Evolutionary conservation across 1,284 basidiomycete species (phyloP).

Genomic region (Bondarzewia mesenterica): DNA sequence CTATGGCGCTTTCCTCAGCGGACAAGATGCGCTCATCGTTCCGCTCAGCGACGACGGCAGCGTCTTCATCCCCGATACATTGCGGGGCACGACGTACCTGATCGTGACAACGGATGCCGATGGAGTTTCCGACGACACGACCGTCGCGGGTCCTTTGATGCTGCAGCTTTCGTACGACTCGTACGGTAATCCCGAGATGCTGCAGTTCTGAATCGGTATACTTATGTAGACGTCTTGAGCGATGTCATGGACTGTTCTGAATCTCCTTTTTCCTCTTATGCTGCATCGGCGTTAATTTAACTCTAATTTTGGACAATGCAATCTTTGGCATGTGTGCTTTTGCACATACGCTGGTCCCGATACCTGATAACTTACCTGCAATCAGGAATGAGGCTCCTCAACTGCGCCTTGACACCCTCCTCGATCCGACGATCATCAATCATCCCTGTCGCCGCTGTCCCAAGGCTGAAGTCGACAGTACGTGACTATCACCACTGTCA

Average conservation of each 20-base stretch:
- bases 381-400: too few species aligned
- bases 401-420: too few species aligned
- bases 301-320: too few species aligned
- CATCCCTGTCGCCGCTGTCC: too few species aligned
- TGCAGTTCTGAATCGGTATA: neutral
- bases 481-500: too few species aligned
- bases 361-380: too few species aligned
- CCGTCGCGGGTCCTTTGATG: constrained; percentile 24
- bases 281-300: too few species aligned
- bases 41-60: constrained; percentile 22
- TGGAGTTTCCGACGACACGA: constrained; percentile 17
- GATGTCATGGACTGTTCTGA: neutral
- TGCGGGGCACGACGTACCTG: constrained; percentile 26
- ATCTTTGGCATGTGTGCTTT: too few species aligned
- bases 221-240: neutral
- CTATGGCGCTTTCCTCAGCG: constrained; percentile 32
- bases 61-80: constrained; percentile 21
- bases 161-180: constrained; percentile 20
- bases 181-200: neutral
- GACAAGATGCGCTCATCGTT: constrained; percentile 25
- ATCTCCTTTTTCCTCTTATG: too few species aligned
- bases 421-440: too few species aligned
- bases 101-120: constrained; percentile 17
- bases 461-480: too few species aligned
- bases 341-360: too few species aligned